Evolutionary conservation across 2,329 filamentous ascomycete genomes (phyloP).

Genomic region (Fusarium verrucosum): DNA sequence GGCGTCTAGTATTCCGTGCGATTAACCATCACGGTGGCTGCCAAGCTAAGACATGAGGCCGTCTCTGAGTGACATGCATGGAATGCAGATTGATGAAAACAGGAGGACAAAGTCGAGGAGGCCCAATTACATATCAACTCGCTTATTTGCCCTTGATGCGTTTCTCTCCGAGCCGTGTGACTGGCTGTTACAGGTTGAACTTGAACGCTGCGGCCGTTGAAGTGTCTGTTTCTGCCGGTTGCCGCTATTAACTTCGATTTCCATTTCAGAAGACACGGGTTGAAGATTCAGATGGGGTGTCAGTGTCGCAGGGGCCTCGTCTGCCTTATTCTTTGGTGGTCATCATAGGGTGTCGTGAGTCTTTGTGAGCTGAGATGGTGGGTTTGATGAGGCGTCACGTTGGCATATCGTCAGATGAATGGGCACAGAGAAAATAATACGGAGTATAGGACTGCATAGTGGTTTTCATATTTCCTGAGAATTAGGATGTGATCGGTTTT

Average conservation of each 20-base stretch:
- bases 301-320: background rate
- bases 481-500: too few species aligned
- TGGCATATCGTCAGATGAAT: background rate
- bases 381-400: background rate
- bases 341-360: background rate
- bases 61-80: constrained; percentile 9
- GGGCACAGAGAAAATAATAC: background rate
- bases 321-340: background rate
- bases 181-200: background rate
- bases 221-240: background rate
- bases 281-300: background rate
- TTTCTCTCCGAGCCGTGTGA: background rate
- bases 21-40: constrained; percentile 1
- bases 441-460: background rate
- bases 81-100: constrained; percentile 20
- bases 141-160: background rate
- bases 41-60: background rate
- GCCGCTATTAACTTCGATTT: background rate
- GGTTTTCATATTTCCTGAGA: background rate
- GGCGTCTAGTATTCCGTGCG: background rate
- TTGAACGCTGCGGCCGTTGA: background rate
- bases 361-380: background rate
- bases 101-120: background rate
- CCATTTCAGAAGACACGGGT: background rate
- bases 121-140: background rate